Evolutionary conservation across 371 early-diverging fungal species (phyloP).

Genomic region (Mortierella sp.): DNA sequence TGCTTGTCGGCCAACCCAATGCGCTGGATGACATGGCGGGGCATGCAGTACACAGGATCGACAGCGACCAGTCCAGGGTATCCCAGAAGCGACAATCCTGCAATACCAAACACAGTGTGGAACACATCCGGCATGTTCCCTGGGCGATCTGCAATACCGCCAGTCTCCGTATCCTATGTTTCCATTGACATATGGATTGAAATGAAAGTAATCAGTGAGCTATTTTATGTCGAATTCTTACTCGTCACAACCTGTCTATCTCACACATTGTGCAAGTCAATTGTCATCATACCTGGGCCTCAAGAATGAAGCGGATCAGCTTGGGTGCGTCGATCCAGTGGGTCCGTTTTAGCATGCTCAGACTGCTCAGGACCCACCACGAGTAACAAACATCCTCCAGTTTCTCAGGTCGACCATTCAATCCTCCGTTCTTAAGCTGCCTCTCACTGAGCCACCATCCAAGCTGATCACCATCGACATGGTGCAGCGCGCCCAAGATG

Average conservation of each 20-base stretch:
- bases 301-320: constrained; percentile 86
- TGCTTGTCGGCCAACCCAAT: constrained; percentile 64
- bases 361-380: constrained; percentile 98
- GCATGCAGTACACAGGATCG: constrained; percentile 97
- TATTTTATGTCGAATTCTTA: not conserved
- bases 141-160: constrained; percentile 97
- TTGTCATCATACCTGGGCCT: constrained; percentile 76
- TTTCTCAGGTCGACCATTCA: constrained; percentile 98
- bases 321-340: constrained; percentile 92
- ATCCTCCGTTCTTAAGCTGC: constrained; percentile 94
- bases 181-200: not conserved
- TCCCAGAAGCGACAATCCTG: constrained; percentile 91
- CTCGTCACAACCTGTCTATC: not conserved
- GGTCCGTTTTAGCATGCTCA: constrained; percentile 86
- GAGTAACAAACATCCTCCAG: constrained; percentile 99
- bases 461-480: constrained; percentile 83
- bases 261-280: not conserved
- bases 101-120: constrained; percentile 97
- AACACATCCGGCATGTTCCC: constrained; percentile 97
- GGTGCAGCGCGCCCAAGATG: constrained; percentile 77
- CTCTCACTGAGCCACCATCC: constrained; percentile 96
- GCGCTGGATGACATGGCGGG: constrained; percentile 76
- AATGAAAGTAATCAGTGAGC: not conserved
- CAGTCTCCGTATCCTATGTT: constrained; percentile 82
- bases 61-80: constrained; percentile 81